A percentile compares a stretch with the other conserved stretches of the same genome.
Evolutionary conservation across 1,284 basidiomycete genomes (phyloP).

Genomic region (Cryptococcus sp.): DNA sequence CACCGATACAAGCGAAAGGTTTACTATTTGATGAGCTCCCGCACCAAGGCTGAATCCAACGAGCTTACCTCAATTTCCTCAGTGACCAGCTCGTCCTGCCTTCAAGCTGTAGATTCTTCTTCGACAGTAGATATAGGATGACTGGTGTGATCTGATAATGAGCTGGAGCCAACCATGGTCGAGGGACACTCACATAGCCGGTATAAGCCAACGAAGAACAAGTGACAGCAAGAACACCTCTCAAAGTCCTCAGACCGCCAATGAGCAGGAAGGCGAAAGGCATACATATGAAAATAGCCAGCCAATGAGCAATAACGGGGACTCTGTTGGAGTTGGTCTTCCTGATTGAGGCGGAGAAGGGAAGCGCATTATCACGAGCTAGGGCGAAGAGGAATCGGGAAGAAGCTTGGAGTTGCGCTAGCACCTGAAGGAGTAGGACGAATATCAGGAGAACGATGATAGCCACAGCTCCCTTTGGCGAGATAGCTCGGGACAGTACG

Average conservation of each 20-base stretch:
- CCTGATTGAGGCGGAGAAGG: conserved; percentile 38
- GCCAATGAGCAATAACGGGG: conserved; percentile 41
- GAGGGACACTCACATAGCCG: conserved; percentile 34
- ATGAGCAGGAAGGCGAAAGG: conserved; percentile 36
- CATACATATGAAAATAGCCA: conserved; percentile 30
- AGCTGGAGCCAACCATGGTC: not conserved
- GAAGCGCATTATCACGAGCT: conserved; percentile 45
- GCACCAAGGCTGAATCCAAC: not conserved
- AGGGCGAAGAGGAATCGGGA: conserved; percentile 46
- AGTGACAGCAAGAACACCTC: conserved; percentile 36
- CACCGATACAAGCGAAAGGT: conserved; percentile 33
- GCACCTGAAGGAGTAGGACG: conserved; percentile 36
- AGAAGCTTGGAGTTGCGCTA: conserved; percentile 45
- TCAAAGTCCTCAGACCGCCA: conserved; percentile 20
- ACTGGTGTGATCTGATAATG: conserved; percentile 26
- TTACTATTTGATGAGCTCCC: conserved; percentile 15
- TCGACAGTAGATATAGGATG: conserved; percentile 38
- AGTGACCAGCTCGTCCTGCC: conserved; percentile 44
- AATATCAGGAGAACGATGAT: conserved; percentile 34
- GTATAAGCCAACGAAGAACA: conserved; percentile 36
- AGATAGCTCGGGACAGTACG: conserved; percentile 37
- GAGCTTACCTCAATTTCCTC: conserved; percentile 28
- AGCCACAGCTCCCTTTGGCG: conserved; percentile 27
- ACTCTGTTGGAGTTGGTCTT: conserved; percentile 33
- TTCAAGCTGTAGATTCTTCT: conserved; percentile 39